Evolutionary conservation across 768 basidiomycete species (phyloP).

Genomic region (Suillus variegatus): DNA sequence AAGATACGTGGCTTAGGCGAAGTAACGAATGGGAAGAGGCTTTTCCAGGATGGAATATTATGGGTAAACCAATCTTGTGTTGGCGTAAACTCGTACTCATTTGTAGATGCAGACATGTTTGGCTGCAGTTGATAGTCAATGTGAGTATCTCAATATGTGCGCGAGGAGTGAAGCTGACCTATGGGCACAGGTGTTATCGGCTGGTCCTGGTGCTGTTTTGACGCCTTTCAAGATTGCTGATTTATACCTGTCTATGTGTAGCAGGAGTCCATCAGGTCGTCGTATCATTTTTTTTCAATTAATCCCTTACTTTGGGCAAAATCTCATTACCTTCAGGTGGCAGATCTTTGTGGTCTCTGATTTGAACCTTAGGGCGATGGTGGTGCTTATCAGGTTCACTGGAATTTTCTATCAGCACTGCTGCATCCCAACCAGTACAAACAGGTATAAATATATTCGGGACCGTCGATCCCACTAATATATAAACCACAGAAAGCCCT

Average conservation of each 20-base stretch:
- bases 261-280: neutral
- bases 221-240: neutral
- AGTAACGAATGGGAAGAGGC: slow-evolving; percentile 39
- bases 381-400: neutral
- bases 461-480: neutral
- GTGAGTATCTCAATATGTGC: neutral
- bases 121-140: neutral
- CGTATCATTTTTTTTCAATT: neutral
- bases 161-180: neutral
- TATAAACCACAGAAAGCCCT: neutral
- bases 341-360: neutral
- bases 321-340: neutral
- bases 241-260: neutral
- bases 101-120: neutral
- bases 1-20: slow-evolving; percentile 46
- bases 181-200: neutral
- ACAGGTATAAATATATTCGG: neutral
- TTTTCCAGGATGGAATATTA: slow-evolving; percentile 45
- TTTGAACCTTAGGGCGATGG: neutral
- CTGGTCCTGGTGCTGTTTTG: no score
- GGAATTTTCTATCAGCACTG: neutral
- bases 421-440: neutral
- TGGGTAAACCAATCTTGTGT: slow-evolving; percentile 60
- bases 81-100: slow-evolving; percentile 43
- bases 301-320: neutral